Conservation (phyloP, 1,139 yeast genomes). For the Lodderomyces margitis region DNA sequence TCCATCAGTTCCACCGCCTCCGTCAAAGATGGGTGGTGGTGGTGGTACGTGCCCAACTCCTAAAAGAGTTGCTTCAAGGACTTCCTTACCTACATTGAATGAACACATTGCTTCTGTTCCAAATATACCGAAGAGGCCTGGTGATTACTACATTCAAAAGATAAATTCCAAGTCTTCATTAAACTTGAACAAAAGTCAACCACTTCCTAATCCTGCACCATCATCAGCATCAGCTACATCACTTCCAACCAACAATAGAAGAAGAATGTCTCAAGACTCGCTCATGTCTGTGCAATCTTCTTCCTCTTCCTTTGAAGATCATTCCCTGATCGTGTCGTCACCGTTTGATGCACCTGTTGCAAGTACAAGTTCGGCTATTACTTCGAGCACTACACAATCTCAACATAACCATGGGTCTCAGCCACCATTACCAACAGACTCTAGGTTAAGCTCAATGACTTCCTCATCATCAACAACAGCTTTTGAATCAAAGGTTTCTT, state of each 20-base stretch:
- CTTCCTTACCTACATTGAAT: constrained; percentile 23
- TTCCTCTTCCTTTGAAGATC: constrained; percentile 32
- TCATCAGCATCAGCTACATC: constrained; percentile 4
- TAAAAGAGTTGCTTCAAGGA: constrained; percentile 28
- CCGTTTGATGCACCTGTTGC: constrained; percentile 28
- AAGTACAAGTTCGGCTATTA: constrained; percentile 1
- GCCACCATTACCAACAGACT: constrained; percentile 22
- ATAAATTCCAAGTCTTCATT: constrained; percentile 16
- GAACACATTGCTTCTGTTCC: constrained; percentile 14
- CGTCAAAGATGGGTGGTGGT: constrained; percentile 9
- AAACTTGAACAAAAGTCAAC: constrained; percentile 7
- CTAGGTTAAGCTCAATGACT: constrained; percentile 41
- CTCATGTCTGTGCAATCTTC: constrained; percentile 34
- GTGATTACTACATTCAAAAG: constrained; percentile 42
- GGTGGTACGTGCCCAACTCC: constrained; percentile 17
- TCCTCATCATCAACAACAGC: constrained; percentile 6
- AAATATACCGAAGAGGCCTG: constrained; percentile 33
- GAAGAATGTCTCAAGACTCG: constrained; percentile 40
- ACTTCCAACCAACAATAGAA: constrained; percentile 13
- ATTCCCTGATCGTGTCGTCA: constrained; percentile 32
- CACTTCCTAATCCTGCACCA: constrained; percentile 5
- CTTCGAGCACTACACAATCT: constrained; percentile 3
- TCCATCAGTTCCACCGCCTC: constrained; percentile 5
- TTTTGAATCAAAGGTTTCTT: constrained; percentile 1
- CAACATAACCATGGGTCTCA: neutral